Evolutionary conservation across 805 yeast genomes (phyloP), one percentile per base, ranked within the genome.

Genomic region (Saturnispora gosingensis): DNA sequence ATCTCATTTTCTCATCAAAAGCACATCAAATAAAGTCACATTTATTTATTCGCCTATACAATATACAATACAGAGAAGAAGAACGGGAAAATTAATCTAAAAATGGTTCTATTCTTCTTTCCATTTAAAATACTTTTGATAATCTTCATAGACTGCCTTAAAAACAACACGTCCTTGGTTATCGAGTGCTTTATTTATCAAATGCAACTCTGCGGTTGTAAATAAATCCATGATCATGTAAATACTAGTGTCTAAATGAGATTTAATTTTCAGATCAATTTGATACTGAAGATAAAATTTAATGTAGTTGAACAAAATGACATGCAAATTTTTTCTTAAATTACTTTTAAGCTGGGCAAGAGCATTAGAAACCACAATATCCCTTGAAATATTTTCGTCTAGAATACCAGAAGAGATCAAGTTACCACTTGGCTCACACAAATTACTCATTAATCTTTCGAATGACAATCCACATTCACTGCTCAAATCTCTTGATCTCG

Each of bases 111-210:
- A 78, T 46, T 74, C 76, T 54, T 80, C 88, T 53, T 70, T 78
- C 97, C 97, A 90, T 65, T 85, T 86, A 46, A 96, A 97, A 54
- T 73, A 75, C 61, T 76, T 81, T 63, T 78, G 80, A 69, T 88
- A 91, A 55, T 84, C 87, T 7, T 78, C 78, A 59, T 85, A 88
- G 40, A 90, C 61, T 0, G 78, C 71, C 60, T 76, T 81, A 72
- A 82, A 84, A 58, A 82, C 80, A 1, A 81, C 73, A 58, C 87
- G 77, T 4, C 93, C 85, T 39, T 85, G 77, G 22, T 69, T 63
- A 58, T 91, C 96, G 58, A 89, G 67, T 6, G 82, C 74, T 3
- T 81, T 73, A 60, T 78, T 85, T 20, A 84, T 75, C 34, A 80
- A 64, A 48, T 73, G 76, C 50, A 89, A 67, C 58, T 89, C 97